phyloP scores from a whole-genome alignment of 257 asterid species.

The Solanum rostratum region DNA sequence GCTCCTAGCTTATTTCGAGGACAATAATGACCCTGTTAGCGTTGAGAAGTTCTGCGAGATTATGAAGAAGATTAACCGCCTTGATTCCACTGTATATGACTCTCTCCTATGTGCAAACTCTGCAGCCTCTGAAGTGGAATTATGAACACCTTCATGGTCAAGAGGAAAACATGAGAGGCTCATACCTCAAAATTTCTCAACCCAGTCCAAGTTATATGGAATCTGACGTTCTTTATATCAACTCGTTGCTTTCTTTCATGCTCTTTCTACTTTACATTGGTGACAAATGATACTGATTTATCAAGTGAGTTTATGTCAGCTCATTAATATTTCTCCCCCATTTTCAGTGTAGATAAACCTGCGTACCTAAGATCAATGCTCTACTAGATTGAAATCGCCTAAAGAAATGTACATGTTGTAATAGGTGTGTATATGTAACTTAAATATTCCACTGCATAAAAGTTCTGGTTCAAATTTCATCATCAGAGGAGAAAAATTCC shows the following conservation, averaged over 20 bases:
- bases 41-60: conserved; percentile 33
- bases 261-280: neutral
- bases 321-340: neutral
- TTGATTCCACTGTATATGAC: conserved; percentile 11
- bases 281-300: neutral
- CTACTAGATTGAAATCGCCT: no score
- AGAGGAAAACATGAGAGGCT: neutral
- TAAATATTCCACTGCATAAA: no score
- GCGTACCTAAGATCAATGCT: neutral
- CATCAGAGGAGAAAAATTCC: no score
- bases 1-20: conserved; percentile 38
- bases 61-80: conserved; percentile 45
- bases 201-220: neutral
- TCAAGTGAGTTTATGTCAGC: neutral
- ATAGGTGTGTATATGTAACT: no score
- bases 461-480: no score
- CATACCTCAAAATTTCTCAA: neutral
- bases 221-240: neutral
- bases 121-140: conserved; percentile 3
- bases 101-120: conserved; percentile 21
- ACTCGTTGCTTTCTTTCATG: neutral
- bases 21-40: conserved; percentile 28
- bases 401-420: no score
- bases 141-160: neutral
- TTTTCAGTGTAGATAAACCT: neutral